Conservation (phyloP, 2,329 filamentous ascomycete species). For the Ceratocystis albifundus region DNA sequence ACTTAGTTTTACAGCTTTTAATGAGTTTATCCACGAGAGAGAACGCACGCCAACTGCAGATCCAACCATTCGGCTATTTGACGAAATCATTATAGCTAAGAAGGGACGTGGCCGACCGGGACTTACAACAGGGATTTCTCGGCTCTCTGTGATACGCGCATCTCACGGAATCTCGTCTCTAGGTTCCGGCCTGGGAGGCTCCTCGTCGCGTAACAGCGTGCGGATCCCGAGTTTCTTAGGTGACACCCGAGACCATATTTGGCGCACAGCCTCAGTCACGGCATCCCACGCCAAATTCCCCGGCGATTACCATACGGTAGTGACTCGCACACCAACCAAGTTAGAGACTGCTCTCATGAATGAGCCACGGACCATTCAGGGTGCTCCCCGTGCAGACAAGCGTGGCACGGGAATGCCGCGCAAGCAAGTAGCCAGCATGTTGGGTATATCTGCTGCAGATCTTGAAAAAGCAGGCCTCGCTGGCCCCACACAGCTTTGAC, state of each 20-base stretch:
- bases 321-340: conserved; percentile 62
- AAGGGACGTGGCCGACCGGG: conserved; percentile 53
- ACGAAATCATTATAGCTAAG: conserved; percentile 75
- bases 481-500: conserved; percentile 13
- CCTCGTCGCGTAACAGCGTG: conserved; percentile 27
- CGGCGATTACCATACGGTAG: conserved; percentile 49
- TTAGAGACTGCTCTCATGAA: conserved; percentile 82
- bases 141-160: conserved; percentile 48
- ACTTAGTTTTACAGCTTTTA: conserved; percentile 40
- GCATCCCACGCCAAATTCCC: conserved; percentile 50
- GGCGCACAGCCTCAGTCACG: conserved; percentile 55
- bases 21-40: conserved; percentile 74
- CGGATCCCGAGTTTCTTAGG: conserved; percentile 51
- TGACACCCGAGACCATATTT: conserved; percentile 67
- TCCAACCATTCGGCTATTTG: conserved; percentile 62
- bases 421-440: conserved; percentile 45
- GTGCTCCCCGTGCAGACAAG: conserved; percentile 56
- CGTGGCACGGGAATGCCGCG: conserved; percentile 41
- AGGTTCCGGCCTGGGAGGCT: conserved; percentile 16
- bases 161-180: conserved; percentile 36
- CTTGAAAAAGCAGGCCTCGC: conserved; percentile 21
- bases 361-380: conserved; percentile 80
- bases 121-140: conserved; percentile 53
- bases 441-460: conserved; percentile 34
- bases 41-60: conserved; percentile 53